Base-by-base conservation (phyloP, 2,329 filamentous ascomycete species). In the Calonectria naviculata region DNA sequence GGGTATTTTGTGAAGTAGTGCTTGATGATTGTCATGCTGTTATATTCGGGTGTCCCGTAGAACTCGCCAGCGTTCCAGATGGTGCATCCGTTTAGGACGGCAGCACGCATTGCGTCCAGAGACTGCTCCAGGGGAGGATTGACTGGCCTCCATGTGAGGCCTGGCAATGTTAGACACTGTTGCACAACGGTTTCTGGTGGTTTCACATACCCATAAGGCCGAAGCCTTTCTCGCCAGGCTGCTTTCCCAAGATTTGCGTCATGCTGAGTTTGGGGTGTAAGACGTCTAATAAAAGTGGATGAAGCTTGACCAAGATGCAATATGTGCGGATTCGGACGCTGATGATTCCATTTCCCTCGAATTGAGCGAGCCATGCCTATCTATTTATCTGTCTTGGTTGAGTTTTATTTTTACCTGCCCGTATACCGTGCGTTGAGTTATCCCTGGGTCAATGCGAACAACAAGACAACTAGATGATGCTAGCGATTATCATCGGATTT, bases 21-120 rank as follows among this genome's bases (percentile, higher is more conserved):
- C 71, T 89, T 87, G 34, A 93, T 81, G 12, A 93, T 81, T 36
- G 88, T 87, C 76, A 92, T 90, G 77, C 80, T 84, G 82, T 93
- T 92, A 76, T 86, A 86, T 24, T 89, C 84, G 1, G 87, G 86
- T 0, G 85, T 83, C 44, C 92, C 92, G 82, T 94, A 94, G 78
- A 93, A 88, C 78, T 93, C 90, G 72, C 87, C 91, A 42, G 85
- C 90, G 75, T 92, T 93, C 90, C 91, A 93, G 67, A 87, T 83
- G 71, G 82, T 87, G 76, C 81, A 83, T 67, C 86, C 84, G 13
- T 79, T 79, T 28, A 81, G 74, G 15, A 91, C 79, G 7, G 90
- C 84, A 21, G 88, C 85, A 74, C 88, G 87, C 81, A 93, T 85
- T 13, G 89, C 87, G 49, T 86, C 86, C 72, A 91, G 86, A 42